Conservation (phyloP, 768 basidiomycete species). For the Russula sp. region DNA sequence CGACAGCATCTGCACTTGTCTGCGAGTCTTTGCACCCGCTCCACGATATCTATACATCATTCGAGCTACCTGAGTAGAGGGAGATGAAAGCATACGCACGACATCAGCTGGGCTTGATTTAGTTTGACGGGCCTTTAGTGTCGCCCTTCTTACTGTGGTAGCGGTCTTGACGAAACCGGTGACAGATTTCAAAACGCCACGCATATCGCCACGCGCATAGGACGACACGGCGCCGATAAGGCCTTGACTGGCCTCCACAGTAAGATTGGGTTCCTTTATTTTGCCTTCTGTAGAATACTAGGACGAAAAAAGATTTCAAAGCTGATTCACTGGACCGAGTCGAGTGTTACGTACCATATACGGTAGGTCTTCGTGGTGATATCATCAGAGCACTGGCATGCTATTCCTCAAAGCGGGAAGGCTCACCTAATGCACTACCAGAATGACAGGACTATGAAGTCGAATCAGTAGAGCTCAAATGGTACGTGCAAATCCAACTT, state of each 20-base stretch:
- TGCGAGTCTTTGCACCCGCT: conserved; percentile 82
- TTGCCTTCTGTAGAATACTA: conserved; percentile 95
- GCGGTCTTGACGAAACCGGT: conserved; percentile 71
- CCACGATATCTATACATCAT: conserved; percentile 62
- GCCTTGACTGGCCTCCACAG: conserved; percentile 82
- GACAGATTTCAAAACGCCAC: conserved; percentile 69
- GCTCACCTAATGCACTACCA: conserved; percentile 40
- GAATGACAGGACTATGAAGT: conserved; percentile 40
- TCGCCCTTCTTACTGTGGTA: conserved; percentile 58
- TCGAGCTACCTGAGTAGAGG: neutral
- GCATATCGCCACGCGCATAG: conserved; percentile 74
- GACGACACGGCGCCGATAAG: conserved; percentile 71
- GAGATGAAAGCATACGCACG: conserved; percentile 41
- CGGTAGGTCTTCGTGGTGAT: conserved; percentile 31
- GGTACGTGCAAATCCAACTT: conserved; percentile 25
- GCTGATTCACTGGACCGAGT: neutral
- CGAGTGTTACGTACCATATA: conserved; percentile 28
- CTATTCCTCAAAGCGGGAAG: neutral
- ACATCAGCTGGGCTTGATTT: conserved; percentile 87
- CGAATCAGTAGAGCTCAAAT: conserved; percentile 14
- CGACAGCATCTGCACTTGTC: conserved; percentile 74
- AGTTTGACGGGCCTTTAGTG: conserved; percentile 44
- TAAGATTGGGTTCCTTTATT: conserved; percentile 88
- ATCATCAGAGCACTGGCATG: neutral
- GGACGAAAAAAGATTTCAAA: neutral